phyloP scores from a whole-genome alignment of 768 basidiomycete species.

The Mycena capillaripes region DNA sequence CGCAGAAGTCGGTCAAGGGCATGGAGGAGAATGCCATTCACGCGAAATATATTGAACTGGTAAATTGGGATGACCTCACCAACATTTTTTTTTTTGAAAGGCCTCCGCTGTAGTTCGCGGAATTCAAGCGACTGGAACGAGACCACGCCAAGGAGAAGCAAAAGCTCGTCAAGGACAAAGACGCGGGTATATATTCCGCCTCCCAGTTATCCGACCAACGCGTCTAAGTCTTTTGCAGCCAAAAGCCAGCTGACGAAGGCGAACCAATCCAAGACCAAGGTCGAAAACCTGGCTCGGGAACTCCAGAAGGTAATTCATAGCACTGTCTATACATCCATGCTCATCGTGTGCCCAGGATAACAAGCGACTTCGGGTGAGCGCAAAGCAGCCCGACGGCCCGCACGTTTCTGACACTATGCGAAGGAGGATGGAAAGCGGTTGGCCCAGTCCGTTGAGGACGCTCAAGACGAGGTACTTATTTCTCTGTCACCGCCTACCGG shows the following conservation, averaged over 20 bases:
- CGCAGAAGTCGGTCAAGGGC: constrained; percentile 87
- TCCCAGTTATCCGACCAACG: constrained; percentile 3
- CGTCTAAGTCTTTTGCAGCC: constrained; percentile 57
- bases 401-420: constrained; percentile 40
- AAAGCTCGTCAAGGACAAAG: constrained; percentile 92
- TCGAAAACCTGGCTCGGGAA: constrained; percentile 91
- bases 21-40: constrained; percentile 88
- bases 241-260: constrained; percentile 90
- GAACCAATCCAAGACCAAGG: constrained; percentile 90
- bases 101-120: constrained; percentile 75
- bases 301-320: constrained; percentile 80
- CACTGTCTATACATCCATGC: not conserved
- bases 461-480: constrained; percentile 81
- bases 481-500: not conserved
- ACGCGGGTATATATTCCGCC: constrained; percentile 71
- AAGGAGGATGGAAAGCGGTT: constrained; percentile 91
- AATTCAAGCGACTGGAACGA: constrained; percentile 87
- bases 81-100: constrained; percentile 6
- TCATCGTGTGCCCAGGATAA: constrained; percentile 72
- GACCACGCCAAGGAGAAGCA: constrained; percentile 95
- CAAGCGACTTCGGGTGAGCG: constrained; percentile 84
- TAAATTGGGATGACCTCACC: constrained; percentile 50
- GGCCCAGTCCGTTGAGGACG: constrained; percentile 85
- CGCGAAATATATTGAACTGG: constrained; percentile 90
- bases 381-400: constrained; percentile 3